Conservation (phyloP, 345 rosid species). For the Gynandropsis gynandra region DNA sequence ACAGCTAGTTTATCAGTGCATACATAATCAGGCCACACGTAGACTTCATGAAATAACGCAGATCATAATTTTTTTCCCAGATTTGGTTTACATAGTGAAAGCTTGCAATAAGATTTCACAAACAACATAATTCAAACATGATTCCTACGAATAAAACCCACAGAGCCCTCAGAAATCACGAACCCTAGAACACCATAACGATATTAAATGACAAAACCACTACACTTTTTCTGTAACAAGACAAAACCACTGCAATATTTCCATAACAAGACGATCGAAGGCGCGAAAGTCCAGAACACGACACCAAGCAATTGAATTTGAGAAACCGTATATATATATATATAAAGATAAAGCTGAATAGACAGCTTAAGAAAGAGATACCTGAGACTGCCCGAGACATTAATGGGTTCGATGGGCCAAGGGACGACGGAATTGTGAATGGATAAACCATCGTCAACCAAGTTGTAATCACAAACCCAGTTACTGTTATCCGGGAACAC, state of each 20-base stretch:
- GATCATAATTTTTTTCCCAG: no score
- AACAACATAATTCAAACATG: no score
- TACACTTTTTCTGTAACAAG: no score
- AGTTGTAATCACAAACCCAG: constrained; percentile 54
- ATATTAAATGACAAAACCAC: no score
- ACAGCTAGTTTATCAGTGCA: no score
- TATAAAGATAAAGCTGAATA: background rate
- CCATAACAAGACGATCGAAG: no score
- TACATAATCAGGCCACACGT: no score
- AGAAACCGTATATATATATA: background rate
- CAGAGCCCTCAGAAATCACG: background rate
- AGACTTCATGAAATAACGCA: no score
- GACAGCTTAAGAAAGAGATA: constrained; percentile 14
- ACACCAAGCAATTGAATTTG: no score
- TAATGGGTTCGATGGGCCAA: constrained; percentile 51
- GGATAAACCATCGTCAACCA: constrained; percentile 57
- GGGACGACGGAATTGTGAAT: constrained; percentile 32
- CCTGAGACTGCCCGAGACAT: constrained; percentile 55
- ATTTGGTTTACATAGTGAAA: no score
- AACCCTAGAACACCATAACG: constrained; percentile 4
- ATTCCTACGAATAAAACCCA: background rate
- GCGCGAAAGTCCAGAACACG: constrained; percentile 9
- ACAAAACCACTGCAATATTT: background rate
- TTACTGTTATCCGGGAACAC: constrained; percentile 63
- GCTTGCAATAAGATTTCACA: no score